Evolutionary conservation across 345 rosid species (phyloP).

Genomic region (Linum trigynum): DNA sequence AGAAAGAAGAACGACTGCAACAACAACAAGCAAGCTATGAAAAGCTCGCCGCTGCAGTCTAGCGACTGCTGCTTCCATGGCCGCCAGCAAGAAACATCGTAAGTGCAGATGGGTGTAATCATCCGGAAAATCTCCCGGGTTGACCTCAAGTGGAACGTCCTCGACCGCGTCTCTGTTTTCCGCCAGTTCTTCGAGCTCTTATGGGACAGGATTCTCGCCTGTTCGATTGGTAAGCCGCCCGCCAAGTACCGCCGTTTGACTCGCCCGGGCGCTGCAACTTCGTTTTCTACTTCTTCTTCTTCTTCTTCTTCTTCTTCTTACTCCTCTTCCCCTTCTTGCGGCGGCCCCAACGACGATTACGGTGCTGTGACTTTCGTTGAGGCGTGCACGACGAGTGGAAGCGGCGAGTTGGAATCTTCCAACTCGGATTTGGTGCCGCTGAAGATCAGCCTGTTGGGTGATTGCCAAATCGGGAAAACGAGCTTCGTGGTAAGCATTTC

Average conservation of each 20-base stretch:
- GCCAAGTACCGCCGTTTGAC: conserved; percentile 40
- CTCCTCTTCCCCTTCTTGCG: conserved; percentile 30
- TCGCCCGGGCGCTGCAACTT: conserved; percentile 15
- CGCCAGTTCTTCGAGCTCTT: conserved; percentile 52
- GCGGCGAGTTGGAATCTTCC: conserved; percentile 24
- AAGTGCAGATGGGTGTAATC: conserved; percentile 28
- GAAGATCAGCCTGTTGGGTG: conserved; percentile 89
- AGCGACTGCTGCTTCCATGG: not conserved
- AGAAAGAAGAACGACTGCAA: too few relatives aligned
- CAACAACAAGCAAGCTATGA: not conserved
- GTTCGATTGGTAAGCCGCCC: conserved; percentile 53
- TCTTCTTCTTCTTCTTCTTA: not conserved
- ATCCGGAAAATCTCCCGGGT: conserved; percentile 40
- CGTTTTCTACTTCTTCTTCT: not conserved
- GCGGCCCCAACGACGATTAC: conserved; percentile 9
- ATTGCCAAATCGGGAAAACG: conserved; percentile 88
- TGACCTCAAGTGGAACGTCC: conserved; percentile 44
- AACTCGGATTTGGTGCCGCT: conserved; percentile 76
- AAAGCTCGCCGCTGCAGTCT: not conserved
- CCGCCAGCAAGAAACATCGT: not conserved
- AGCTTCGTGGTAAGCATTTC: conserved; percentile 58
- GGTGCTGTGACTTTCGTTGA: conserved; percentile 3
- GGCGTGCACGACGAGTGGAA: conserved; percentile 12
- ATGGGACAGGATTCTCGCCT: conserved; percentile 72
- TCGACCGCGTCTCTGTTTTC: conserved; percentile 48